phyloP scores from a whole-genome alignment of 805 yeast genomes.

The Pachysolen tannophilus region DNA sequence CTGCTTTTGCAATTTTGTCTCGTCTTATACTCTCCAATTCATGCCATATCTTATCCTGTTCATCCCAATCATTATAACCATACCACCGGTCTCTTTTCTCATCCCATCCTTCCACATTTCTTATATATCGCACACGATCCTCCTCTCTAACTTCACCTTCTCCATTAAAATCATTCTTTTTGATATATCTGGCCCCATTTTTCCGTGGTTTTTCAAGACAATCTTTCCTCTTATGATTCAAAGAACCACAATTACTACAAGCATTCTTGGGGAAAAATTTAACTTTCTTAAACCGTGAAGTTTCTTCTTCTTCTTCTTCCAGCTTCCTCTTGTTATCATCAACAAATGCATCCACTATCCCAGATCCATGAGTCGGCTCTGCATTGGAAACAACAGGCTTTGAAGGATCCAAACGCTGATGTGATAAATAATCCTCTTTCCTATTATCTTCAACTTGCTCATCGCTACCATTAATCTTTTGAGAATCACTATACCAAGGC shows the following conservation, averaged over 20 bases:
- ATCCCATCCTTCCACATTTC: slow-evolving; percentile 45
- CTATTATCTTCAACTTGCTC: slow-evolving; percentile 9
- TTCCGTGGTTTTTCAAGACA: slow-evolving; percentile 52
- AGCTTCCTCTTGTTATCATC: slow-evolving; percentile 9
- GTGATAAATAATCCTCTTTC: slow-evolving; percentile 41
- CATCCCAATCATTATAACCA: slow-evolving; percentile 67
- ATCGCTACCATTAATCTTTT: no score
- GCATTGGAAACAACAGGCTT: slow-evolving; percentile 35
- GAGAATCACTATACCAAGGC: slow-evolving; percentile 35
- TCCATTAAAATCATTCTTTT: slow-evolving; percentile 19
- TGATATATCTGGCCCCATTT: slow-evolving; percentile 21
- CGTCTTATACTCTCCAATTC: slow-evolving; percentile 22
- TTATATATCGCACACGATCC: slow-evolving; percentile 13
- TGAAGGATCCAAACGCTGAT: slow-evolving; percentile 42
- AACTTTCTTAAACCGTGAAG: slow-evolving; percentile 5
- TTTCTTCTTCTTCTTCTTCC: slow-evolving; percentile 7
- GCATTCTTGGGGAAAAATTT: slow-evolving; percentile 21
- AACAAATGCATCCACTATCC: slow-evolving; percentile 41
- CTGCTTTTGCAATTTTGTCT: slow-evolving; percentile 7
- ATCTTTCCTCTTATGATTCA: slow-evolving; percentile 40
- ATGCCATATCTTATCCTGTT: slow-evolving; percentile 39
- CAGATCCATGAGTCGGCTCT: slow-evolving; percentile 46
- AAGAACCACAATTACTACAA: slow-evolving; percentile 55
- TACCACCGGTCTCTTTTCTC: slow-evolving; percentile 76
- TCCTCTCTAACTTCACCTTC: slow-evolving; percentile 12